These are phyloP conservation scores for Ustilago cynodontis DNA, from an alignment of 1,284 basidiomycete species.

Conservation along the genomic window DNA sequence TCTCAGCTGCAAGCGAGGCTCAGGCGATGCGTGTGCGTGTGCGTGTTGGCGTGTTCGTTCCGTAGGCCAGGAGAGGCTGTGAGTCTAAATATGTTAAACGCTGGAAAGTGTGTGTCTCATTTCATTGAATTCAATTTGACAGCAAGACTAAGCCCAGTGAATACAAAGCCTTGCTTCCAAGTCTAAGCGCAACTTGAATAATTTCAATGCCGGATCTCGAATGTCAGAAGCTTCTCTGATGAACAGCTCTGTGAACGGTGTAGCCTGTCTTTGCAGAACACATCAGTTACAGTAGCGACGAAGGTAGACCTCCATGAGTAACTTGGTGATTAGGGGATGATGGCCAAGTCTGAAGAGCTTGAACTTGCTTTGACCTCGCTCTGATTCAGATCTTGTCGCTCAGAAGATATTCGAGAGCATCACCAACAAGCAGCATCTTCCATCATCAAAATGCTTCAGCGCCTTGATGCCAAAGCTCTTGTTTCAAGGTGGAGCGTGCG, in stretches of 20 bases:
- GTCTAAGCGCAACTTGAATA: neutral
- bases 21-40: neutral
- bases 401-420: too few relatives aligned
- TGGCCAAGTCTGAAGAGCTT: too few relatives aligned
- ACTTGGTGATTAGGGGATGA: too few relatives aligned
- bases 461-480: too few relatives aligned
- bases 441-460: too few relatives aligned
- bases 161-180: neutral
- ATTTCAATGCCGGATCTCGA: neutral
- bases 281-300: too few relatives aligned
- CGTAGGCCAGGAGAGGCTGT: neutral
- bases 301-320: too few relatives aligned
- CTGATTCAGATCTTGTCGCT: too few relatives aligned
- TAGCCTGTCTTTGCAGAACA: too few relatives aligned
- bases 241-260: neutral
- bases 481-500: slow-evolving; percentile 21
- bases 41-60: too few relatives aligned
- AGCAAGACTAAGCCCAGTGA: neutral
- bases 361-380: too few relatives aligned
- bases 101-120: slow-evolving; percentile 3
- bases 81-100: neutral
- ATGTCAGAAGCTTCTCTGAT: slow-evolving; percentile 4
- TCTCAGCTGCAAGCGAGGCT: neutral
- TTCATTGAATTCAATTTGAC: slow-evolving; percentile 1
- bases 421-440: too few relatives aligned